phyloP scores from a whole-genome alignment of 2,329 filamentous ascomycete genomes.

The Hypomyces perniciosus region DNA sequence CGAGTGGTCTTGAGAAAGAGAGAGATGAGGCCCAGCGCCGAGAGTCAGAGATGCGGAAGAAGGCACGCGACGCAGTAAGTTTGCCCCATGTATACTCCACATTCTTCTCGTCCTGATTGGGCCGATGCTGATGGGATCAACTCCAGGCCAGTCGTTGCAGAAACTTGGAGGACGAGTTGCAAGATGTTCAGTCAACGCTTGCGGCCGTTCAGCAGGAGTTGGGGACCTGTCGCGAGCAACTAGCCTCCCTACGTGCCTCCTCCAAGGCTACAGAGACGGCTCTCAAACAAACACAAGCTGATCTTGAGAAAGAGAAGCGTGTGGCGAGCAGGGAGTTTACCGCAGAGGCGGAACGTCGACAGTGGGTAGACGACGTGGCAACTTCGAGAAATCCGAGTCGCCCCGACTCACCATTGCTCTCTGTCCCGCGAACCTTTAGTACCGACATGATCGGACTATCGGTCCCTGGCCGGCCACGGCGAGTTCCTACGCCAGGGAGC shows the following conservation, averaged over 20 bases:
- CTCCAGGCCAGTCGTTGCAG: conserved; percentile 56
- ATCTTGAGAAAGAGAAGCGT: conserved; percentile 45
- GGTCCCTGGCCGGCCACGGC: conserved; percentile 30
- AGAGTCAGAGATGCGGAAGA: conserved; percentile 83
- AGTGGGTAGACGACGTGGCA: conserved; percentile 48
- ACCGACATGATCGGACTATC: conserved; percentile 46
- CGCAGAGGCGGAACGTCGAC: conserved; percentile 37
- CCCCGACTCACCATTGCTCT: conserved; percentile 50
- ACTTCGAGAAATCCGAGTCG: conserved; percentile 42
- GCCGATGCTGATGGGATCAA: not conserved
- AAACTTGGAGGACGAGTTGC: conserved; percentile 75
- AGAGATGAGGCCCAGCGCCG: conserved; percentile 77
- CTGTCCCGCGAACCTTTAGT: conserved; percentile 47
- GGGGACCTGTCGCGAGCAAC: conserved; percentile 50
- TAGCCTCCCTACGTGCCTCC: conserved; percentile 58
- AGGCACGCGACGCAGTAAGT: conserved; percentile 77
- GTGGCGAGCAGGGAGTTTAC: conserved; percentile 24
- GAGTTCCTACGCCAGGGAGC: conserved; percentile 41
- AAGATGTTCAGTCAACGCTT: conserved; percentile 59
- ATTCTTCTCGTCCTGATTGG: not conserved
- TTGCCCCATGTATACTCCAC: not conserved
- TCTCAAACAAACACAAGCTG: conserved; percentile 47
- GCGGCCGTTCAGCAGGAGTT: conserved; percentile 60
- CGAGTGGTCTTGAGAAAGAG: conserved; percentile 79
- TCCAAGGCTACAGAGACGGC: conserved; percentile 61